phyloP scores from a whole-genome alignment of 2,329 filamentous ascomycete genomes.

The Setomelanomma holmii region DNA sequence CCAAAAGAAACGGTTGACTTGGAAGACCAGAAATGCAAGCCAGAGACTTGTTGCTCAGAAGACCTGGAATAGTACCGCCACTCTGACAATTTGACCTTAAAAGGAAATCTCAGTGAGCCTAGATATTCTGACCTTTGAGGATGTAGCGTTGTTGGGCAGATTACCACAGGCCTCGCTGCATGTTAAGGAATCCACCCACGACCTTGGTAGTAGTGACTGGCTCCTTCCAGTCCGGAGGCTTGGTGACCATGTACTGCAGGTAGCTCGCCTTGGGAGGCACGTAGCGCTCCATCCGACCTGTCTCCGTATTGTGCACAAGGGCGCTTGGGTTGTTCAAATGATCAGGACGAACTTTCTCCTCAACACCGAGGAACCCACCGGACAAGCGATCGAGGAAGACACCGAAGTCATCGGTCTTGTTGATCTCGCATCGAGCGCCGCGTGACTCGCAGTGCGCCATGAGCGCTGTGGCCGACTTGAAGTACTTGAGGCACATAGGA shows the following conservation, averaged over 20 bases:
- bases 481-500: constrained; percentile 51
- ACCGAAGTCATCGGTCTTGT: constrained; percentile 43
- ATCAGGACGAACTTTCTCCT: constrained; percentile 41
- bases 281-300: constrained; percentile 31
- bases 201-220: constrained; percentile 17
- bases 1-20: too few relatives aligned
- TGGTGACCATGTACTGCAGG: constrained; percentile 40
- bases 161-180: not conserved
- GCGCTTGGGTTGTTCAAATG: constrained; percentile 31
- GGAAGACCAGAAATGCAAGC: too few relatives aligned
- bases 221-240: constrained; percentile 42
- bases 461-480: constrained; percentile 46
- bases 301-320: constrained; percentile 26
- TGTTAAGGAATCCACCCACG: constrained; percentile 17
- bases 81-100: too few relatives aligned
- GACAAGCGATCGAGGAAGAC: constrained; percentile 50
- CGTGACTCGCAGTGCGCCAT: constrained; percentile 51
- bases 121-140: too few relatives aligned
- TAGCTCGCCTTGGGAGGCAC: constrained; percentile 35
- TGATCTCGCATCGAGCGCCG: constrained; percentile 42
- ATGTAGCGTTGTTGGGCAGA: too few relatives aligned
- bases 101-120: too few relatives aligned
- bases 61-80: too few relatives aligned
- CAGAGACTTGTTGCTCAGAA: too few relatives aligned
- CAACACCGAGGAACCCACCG: constrained; percentile 50